Percentiles rank a stretch among this genome's conserved stretches.
These are phyloP conservation scores for Microstegium vimineum DNA, from an alignment of 176 grass and related monocot genomes.

Conservation along the genomic window DNA sequence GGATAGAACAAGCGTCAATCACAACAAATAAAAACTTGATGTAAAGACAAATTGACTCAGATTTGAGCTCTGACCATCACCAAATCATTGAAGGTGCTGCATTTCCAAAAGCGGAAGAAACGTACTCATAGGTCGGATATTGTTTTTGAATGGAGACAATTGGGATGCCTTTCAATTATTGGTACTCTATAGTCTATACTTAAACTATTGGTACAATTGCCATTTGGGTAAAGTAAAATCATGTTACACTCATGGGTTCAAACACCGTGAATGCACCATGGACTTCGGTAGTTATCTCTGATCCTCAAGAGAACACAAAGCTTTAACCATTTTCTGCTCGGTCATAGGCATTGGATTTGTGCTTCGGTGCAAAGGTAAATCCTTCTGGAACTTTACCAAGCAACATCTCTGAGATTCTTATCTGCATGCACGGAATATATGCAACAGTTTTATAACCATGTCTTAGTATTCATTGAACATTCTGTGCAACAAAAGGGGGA, in stretches of 20 bases:
- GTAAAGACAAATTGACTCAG: not conserved
- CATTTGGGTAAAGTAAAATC: not conserved
- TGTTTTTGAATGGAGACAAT: not conserved
- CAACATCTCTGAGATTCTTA: constrained; percentile 91
- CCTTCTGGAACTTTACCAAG: constrained; percentile 88
- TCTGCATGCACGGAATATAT: constrained; percentile 27
- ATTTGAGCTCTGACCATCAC: not conserved
- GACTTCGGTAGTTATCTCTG: not conserved
- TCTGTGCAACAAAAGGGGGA: not conserved
- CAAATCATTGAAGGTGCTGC: not conserved
- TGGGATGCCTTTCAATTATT: not conserved
- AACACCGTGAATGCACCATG: not conserved
- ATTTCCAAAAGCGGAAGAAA: not conserved
- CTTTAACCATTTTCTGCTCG: constrained; percentile 81
- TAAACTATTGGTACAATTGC: not conserved
- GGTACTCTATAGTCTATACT: not conserved
- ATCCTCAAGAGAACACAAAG: not conserved
- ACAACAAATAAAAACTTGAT: not conserved
- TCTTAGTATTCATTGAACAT: not conserved
- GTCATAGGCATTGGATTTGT: constrained; percentile 93
- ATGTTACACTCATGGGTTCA: not conserved
- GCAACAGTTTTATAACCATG: not conserved
- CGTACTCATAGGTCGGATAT: not conserved
- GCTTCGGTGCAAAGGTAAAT: constrained; percentile 80
- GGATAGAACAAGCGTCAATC: not conserved